Conservation (phyloP, 2,329 filamentous ascomycete genomes). For the Aspergillus vadensis region DNA sequence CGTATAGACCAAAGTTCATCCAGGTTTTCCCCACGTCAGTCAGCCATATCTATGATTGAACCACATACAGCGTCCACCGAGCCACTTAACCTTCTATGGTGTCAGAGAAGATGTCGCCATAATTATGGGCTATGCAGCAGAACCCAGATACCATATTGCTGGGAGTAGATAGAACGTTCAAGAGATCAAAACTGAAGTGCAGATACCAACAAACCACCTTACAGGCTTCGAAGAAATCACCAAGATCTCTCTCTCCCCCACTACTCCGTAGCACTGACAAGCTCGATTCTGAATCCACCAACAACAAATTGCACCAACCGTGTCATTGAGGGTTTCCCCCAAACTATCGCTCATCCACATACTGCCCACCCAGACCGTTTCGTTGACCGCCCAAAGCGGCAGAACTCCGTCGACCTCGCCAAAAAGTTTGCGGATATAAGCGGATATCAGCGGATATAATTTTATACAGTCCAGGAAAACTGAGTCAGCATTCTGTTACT, state of each 20-base stretch:
- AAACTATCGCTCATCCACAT: too few species aligned
- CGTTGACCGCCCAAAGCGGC: neutral
- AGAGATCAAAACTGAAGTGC: neutral
- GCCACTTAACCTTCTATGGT: neutral
- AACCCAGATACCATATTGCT: neutral
- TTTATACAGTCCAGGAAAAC: neutral
- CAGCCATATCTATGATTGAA: too few species aligned
- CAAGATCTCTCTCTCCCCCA: neutral
- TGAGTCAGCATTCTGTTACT: neutral
- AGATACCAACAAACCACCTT: neutral
- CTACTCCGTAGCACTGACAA: neutral
- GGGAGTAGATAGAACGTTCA: neutral
- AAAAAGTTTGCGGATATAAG: too few species aligned
- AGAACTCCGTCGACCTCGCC: too few species aligned
- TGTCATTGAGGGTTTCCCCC: neutral
- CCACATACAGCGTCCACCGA: neutral
- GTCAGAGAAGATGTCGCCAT: neutral
- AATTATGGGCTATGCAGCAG: neutral
- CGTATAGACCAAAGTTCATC: rapidly evolving
- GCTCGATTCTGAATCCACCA: too few species aligned
- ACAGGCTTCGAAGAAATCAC: neutral
- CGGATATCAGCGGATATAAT: too few species aligned
- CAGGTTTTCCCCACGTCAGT: too few species aligned
- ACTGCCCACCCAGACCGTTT: neutral
- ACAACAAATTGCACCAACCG: neutral